These are phyloP conservation scores for Hyaloperonospora arabidopsidis DNA, from an alignment of 352 stramenopile species.

Conservation along the genomic window DNA sequence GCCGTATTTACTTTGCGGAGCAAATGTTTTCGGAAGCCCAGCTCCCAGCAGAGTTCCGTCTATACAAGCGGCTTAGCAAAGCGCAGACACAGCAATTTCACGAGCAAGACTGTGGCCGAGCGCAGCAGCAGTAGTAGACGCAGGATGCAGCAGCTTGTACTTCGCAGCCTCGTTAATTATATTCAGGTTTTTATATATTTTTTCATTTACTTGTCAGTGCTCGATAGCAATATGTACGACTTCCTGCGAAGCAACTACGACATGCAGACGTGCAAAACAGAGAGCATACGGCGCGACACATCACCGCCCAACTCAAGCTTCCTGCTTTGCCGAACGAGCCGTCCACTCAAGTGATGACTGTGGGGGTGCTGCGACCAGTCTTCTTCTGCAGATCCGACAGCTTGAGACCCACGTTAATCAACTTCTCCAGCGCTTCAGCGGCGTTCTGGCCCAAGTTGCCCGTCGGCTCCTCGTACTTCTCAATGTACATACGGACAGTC, in stretches of 20 bases:
- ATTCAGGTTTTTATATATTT: too few relatives aligned
- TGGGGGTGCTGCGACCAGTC: conserved; percentile 90
- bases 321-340: conserved; percentile 4
- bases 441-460: conserved; percentile 81
- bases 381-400: conserved; percentile 90
- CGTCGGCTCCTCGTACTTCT: conserved; percentile 93
- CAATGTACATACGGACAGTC: conserved; percentile 99
- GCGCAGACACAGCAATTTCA: conserved; percentile 17
- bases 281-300: conserved; percentile 11
- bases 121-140: neutral
- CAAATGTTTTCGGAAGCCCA: conserved; percentile 30
- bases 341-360: conserved; percentile 94
- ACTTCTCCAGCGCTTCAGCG: conserved; percentile 67
- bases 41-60: conserved; percentile 43
- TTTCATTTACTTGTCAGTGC: neutral
- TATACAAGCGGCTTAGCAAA: conserved; percentile 42
- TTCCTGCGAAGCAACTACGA: conserved; percentile 26
- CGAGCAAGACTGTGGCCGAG: conserved; percentile 5
- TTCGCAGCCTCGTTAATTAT: too few relatives aligned
- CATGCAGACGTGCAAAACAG: conserved; percentile 23
- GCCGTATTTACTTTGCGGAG: conserved; percentile 51
- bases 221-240: conserved; percentile 8
- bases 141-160: too few relatives aligned
- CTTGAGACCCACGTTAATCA: conserved; percentile 89
- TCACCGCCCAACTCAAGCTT: conserved; percentile 20